Base-by-base conservation (phyloP, 139 green algal species). In the Chlamydomonas incerta region DNA sequence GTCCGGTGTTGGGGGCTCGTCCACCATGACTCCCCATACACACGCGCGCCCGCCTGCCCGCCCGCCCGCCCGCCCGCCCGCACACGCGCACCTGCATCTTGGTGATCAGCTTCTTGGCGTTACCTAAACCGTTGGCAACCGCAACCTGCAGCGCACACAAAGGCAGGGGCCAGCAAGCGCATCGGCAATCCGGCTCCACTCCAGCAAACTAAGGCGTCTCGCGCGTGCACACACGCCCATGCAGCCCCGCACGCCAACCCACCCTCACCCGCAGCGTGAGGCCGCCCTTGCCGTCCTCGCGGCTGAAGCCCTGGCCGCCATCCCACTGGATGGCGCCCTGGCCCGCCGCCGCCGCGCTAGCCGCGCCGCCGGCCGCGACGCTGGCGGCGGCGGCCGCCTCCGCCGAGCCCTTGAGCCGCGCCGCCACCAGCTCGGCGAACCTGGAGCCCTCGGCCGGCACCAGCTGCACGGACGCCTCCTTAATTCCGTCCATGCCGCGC, bases 71-170 rank as follows among this genome's bases (percentile, higher is more conserved):
- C 66, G 41, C 41, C 41, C 41, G 10, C 67, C 6, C 21, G 34
- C 70, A 21, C 37, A 58, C 20, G 13, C n/a, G 14, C 46, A 80
- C 74, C 74, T 83, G 79, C 83, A 88, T 83, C 73, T 83, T 81
- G 26, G 65, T 93, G 58, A 96, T 87, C 26, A 96, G 73, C 87
- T 94, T 95, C 91, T 95, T 95, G 63, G 93, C 93, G 74, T 95
- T 95, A 72, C 93, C 93, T 29, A 96, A 87, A 60, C 93, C 93
- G 82, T 96, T 96, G 47, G 91, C 93, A 21, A 96, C 92, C 24
- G 60, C 60, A 50, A 50, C 41, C 41, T 50, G 41, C 41, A 8
- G 41, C 41, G 41, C 41, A 50, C 6, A 50, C 41, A 50, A 5
- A 50, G 8, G 5, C 41, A 50, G 8, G 41, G n/a, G n/a, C n/a